Evolutionary conservation across 345 rosid species (phyloP).

Genomic region (Kandelia obovata): DNA sequence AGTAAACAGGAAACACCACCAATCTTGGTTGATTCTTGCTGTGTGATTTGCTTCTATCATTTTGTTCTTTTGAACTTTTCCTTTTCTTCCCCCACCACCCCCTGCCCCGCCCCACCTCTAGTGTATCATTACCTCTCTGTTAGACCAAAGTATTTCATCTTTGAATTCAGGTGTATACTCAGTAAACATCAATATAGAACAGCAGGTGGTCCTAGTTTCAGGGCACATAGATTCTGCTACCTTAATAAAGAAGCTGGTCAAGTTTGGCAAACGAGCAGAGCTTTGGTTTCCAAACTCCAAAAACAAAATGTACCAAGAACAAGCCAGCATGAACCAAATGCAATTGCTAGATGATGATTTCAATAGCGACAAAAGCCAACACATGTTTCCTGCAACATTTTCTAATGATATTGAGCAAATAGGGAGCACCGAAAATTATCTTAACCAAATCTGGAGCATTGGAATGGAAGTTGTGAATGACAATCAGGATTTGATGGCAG

Average conservation of each 20-base stretch:
- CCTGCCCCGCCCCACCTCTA: not conserved
- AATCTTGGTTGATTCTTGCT: no score
- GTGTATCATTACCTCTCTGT: not conserved
- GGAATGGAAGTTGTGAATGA: not conserved
- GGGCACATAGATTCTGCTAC: slow-evolving; percentile 49
- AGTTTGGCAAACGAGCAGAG: slow-evolving; percentile 62
- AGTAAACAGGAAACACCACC: no score
- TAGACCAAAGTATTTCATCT: not conserved
- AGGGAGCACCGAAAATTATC: slow-evolving; percentile 7
- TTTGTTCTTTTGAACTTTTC: no score
- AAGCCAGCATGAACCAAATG: slow-evolving; percentile 2
- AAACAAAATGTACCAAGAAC: slow-evolving; percentile 19
- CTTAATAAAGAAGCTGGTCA: slow-evolving; percentile 47
- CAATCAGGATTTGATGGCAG: slow-evolving; percentile 10
- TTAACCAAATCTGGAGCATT: slow-evolving; percentile 11
- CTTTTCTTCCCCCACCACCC: no score
- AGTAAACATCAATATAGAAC: slow-evolving; percentile 50
- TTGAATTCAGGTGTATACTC: slow-evolving; percentile 52
- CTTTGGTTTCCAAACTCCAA: slow-evolving; percentile 32
- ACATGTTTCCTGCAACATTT: slow-evolving; percentile 24
- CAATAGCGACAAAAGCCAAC: slow-evolving; percentile 12
- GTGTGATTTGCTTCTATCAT: no score
- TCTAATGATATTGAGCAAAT: slow-evolving; percentile 17
- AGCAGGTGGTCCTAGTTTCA: slow-evolving; percentile 48
- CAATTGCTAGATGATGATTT: slow-evolving; percentile 14